Percentiles rank a stretch among this genome's conserved stretches.
These are phyloP conservation scores for Yarrowia divulgata DNA, from an alignment of 805 yeast genomes.

Conservation along the genomic window DNA sequence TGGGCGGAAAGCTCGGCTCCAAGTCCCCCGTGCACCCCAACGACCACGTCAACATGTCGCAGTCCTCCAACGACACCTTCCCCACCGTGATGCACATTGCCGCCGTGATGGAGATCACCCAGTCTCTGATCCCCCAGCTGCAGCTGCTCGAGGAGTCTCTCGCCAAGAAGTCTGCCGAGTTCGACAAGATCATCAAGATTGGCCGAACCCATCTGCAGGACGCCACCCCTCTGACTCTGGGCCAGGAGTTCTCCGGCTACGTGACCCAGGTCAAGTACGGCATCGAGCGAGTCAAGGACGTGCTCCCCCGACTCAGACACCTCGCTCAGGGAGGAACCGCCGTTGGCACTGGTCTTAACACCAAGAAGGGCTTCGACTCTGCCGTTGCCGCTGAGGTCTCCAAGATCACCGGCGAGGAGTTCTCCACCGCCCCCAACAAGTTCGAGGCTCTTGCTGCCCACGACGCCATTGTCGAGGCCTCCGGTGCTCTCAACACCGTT, in stretches of 20 bases:
- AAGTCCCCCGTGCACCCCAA: constrained; percentile 97
- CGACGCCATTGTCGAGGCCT: constrained; percentile 96
- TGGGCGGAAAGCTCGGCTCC: constrained; percentile 92
- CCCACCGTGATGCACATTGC: constrained; percentile 99
- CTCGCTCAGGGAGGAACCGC: constrained; percentile 99
- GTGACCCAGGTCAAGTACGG: constrained; percentile 93
- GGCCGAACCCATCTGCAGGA: constrained; percentile 99
- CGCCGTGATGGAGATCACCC: constrained; percentile 86
- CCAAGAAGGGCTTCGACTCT: constrained; percentile 86
- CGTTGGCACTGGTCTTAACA: constrained; percentile 98
- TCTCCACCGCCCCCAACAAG: constrained; percentile 96
- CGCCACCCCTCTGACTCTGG: constrained; percentile 96
- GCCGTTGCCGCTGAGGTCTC: constrained; percentile 87
- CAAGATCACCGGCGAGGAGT: constrained; percentile 84
- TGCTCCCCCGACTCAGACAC: constrained; percentile 75
- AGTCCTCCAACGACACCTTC: constrained; percentile 98
- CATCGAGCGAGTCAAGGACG: constrained; percentile 79
- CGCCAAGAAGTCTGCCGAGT: constrained; percentile 79
- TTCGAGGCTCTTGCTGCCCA: constrained; percentile 99
- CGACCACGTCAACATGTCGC: constrained; percentile 98
- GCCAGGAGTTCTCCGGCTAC: constrained; percentile 98
- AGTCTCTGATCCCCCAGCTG: constrained; percentile 80
- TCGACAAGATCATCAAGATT: constrained; percentile 88
- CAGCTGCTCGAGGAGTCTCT: constrained; percentile 79
- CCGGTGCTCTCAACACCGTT: constrained; percentile 95